phyloP scores from a whole-genome alignment of 2,329 filamentous ascomycete genomes.

The Pleochaeta shiraiana region DNA sequence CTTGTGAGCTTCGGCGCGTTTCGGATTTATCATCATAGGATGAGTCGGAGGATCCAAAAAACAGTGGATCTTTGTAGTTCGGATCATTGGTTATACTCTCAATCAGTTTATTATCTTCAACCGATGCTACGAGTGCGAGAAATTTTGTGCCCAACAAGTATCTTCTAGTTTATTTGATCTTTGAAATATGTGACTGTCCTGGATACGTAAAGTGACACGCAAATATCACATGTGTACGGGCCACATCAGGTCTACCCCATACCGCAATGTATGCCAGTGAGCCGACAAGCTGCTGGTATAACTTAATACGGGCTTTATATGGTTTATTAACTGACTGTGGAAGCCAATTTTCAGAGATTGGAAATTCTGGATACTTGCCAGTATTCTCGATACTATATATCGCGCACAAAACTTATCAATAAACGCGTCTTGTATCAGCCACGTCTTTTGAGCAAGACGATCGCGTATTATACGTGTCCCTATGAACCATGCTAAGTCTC shows the following conservation, averaged over 20 bases:
- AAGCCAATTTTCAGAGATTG: constrained; percentile 1
- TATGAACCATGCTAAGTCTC: not conserved
- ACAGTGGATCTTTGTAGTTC: not conserved
- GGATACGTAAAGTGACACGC: not conserved
- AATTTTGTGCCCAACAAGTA: not conserved
- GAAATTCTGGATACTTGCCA: not conserved
- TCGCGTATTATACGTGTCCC: not conserved
- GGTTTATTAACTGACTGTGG: not conserved
- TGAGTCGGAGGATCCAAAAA: not conserved
- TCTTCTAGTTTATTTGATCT: not conserved
- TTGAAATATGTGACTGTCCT: constrained; percentile 1
- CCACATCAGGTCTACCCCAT: constrained; percentile 1
- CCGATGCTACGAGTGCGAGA: not conserved
- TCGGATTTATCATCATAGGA: not conserved
- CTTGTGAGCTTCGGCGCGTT: not conserved
- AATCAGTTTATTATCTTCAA: not conserved
- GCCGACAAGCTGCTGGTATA: constrained; percentile 2
- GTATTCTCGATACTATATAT: not conserved
- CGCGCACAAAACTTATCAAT: constrained; percentile 2
- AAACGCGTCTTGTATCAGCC: not conserved
- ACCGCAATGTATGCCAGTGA: not conserved
- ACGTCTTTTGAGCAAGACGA: not conserved
- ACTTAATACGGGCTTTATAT: too few relatives aligned
- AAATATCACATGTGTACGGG: not conserved
- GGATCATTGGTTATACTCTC: not conserved